These are phyloP conservation scores for Euphorbia peplus DNA, from an alignment of 345 rosid genomes.

Conservation along the genomic window DNA sequence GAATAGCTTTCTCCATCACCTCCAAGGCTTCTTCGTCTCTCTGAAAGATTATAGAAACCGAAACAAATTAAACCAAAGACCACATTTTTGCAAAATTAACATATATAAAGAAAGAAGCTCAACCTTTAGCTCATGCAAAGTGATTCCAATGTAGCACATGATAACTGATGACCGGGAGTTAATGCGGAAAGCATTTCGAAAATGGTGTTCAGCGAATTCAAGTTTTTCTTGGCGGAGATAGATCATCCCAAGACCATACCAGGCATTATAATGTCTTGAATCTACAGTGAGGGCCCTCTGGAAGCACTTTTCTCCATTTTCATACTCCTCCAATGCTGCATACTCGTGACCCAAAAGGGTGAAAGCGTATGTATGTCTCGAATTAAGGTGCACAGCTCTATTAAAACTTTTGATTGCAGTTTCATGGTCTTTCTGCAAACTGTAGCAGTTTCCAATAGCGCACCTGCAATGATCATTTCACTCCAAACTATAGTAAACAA, in stretches of 20 bases:
- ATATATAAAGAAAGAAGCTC: conserved; percentile 10
- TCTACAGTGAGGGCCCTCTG: conserved; percentile 83
- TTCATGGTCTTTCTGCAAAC: conserved; percentile 98
- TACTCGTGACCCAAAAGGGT: conserved; percentile 98
- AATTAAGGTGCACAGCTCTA: conserved; percentile 78
- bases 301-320: conserved; percentile 81
- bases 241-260: conserved; percentile 98
- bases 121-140: conserved; percentile 81
- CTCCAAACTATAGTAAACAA: background rate
- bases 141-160: conserved; percentile 85
- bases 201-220: conserved; percentile 92
- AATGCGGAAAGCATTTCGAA: conserved; percentile 77
- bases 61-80: background rate
- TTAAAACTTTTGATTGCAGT: conserved; percentile 84
- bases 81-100: background rate
- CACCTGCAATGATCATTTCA: conserved; percentile 51
- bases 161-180: conserved; percentile 86
- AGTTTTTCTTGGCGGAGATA: conserved; percentile 89
- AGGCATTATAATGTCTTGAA: conserved; percentile 86
- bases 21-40: conserved; percentile 82
- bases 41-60: conserved; percentile 36
- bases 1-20: conserved; percentile 85
- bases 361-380: conserved; percentile 87
- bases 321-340: conserved; percentile 88
- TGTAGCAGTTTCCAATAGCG: conserved; percentile 96